phyloP scores from a whole-genome alignment of 176 grass and related monocot genomes.

The Oryza longistaminata region DNA sequence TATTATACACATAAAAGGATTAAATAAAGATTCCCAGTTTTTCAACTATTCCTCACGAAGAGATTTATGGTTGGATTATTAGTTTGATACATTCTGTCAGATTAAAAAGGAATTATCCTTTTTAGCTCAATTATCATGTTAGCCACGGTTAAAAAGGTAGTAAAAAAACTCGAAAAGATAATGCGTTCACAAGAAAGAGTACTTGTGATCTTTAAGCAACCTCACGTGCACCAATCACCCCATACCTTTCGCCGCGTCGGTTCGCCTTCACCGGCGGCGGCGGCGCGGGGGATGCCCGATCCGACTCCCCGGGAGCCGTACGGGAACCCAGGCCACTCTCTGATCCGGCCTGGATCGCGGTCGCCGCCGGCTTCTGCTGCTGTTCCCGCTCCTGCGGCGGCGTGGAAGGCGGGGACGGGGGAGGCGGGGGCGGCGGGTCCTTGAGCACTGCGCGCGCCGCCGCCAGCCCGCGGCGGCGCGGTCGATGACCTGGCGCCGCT shows the following conservation, averaged over 20 bases:
- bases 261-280: neutral
- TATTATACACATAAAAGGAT: too few species aligned
- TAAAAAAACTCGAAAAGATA: neutral
- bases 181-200: neutral
- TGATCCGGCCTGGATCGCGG: neutral
- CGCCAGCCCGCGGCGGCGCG: slow-evolving; percentile 79
- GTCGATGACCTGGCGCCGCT: slow-evolving; percentile 84
- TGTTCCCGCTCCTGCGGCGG: neutral
- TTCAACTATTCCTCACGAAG: neutral
- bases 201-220: neutral
- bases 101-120: neutral
- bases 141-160: neutral
- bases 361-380: slow-evolving; percentile 2
- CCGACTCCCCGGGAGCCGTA: neutral
- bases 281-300: slow-evolving; percentile 33
- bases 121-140: neutral
- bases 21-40: neutral
- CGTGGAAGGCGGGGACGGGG: neutral
- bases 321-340: neutral
- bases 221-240: slow-evolving; percentile 14
- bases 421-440: slow-evolving; percentile 36
- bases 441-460: slow-evolving; percentile 73
- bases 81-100: neutral
- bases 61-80: neutral
- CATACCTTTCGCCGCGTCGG: slow-evolving; percentile 39